Evolutionary conservation across 139 green algal genomes (phyloP), one percentile per base, ranked within the genome.

Genomic region (Micractinium conductrix): DNA sequence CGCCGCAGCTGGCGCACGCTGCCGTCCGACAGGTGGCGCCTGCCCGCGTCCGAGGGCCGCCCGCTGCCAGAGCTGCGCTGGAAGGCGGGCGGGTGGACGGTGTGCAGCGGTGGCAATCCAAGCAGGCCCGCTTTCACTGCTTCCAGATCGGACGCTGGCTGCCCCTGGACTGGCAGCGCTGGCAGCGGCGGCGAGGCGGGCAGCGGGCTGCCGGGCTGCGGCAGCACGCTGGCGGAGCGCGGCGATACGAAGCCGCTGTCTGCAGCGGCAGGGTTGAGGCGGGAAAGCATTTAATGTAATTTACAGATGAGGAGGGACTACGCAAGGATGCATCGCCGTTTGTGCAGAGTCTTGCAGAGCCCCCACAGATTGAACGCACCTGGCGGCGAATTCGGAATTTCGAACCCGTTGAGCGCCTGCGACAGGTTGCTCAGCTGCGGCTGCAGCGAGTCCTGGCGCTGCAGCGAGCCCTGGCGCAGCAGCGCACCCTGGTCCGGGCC

Each of bases 381-480:
- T n/a, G n/a, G n/a, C n/a, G n/a, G n/a, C n/a, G n/a, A n/a, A n/a
- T n/a, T n/a, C n/a, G n/a, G n/a, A n/a, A n/a, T n/a, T 2, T 70
- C 69, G 37, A 55, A 75, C 40, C 69, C 69, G 40, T n/a, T 75
- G 21, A 75, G 69, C 19, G 69, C 69, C 40, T 55, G 69, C 2
- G 37, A 50, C 22, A 75, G 16, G n/a, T 70, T 70, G 62, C 62
- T 70, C n/a, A 70, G n/a, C 62, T 70, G 62, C 62, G 22, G 62
- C n/a, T n/a, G n/a, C n/a, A n/a, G n/a, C n/a, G n/a, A n/a, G n/a
- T n/a, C n/a, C n/a, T n/a, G n/a, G n/a, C 67, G 9, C 35, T 28
- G 19, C 5, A 45, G 28, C 28, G 33, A 45, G 17, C 37, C 68
- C 17, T 33, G 37, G 48, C 1, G 24, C 38, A 14, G 48, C 10